Base-by-base conservation (phyloP, 768 basidiomycete species). In the Tephrocybe rancida region DNA sequence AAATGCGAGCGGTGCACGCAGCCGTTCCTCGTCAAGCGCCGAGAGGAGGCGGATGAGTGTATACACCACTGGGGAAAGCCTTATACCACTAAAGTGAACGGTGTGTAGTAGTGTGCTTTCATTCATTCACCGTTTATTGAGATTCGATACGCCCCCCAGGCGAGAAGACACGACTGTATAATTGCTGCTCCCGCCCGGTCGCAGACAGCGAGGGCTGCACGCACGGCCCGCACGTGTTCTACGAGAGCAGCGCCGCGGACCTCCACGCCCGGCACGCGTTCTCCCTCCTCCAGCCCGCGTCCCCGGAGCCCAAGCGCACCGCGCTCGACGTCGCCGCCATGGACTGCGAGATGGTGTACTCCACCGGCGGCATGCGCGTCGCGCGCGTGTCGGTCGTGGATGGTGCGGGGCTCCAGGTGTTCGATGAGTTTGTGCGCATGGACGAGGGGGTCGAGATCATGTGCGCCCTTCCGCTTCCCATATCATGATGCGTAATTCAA, bases 311-410 rank as follows among this genome's bases (percentile, higher is more conserved):
- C 18, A 61, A 9, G 4, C 10, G 35, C 35, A 37, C 62, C 1
- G 74, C 80, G 1, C 71, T 92, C 41, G 90, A 95, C 52, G 82
- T 98, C 3, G 90, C 87, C 5, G 92, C 92, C 0, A 75, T 98
- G 45, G 97, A 99, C 67, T 98, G 97, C 65, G 97, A 99, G 70
- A 94, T 98, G 91, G 79, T 98, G 8, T 94, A 95, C 72, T 90
- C 93, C 0, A 98, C 95, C 0, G 91, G 90, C 4, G 97, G 97
- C 0, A 84, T 93, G 80, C 86, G 88, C 19, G 84, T 97, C 3
- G 96, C 94, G 2, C 83, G 97, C 3, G 86, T 97, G 2, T 97
- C 95, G 0, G 83, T 96, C 6, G 84, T 98, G 1, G 90, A 96
- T 64, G 87, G 86, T 7, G 66, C 76, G 1, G 93, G 92, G 1